Conservation (phyloP, 331 rosid species). For the Phaseolus coccineus region DNA sequence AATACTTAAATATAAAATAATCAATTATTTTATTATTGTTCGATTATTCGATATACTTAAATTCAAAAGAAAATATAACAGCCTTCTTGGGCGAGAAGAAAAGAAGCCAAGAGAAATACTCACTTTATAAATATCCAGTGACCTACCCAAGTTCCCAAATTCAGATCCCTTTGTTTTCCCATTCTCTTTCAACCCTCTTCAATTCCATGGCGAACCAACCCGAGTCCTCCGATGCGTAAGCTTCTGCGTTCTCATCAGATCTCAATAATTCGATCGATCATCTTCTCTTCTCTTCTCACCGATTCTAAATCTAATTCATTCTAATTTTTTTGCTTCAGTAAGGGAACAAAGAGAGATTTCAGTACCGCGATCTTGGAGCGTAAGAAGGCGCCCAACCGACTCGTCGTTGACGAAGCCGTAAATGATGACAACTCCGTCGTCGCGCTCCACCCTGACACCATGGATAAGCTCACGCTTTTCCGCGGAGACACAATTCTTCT, state of each 20-base stretch:
- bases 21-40: too few relatives aligned
- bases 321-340: slow-evolving; percentile 50
- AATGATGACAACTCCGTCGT: slow-evolving; percentile 98
- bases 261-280: background rate
- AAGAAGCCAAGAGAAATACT: slow-evolving; percentile 36
- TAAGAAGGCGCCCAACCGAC: slow-evolving; percentile 91
- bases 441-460: slow-evolving; percentile 90
- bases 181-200: slow-evolving; percentile 1
- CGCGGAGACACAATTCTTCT: slow-evolving; percentile 94
- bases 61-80: too few relatives aligned
- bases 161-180: slow-evolving; percentile 43
- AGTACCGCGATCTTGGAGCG: slow-evolving; percentile 96
- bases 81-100: slow-evolving; percentile 50
- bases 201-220: slow-evolving; percentile 70
- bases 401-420: slow-evolving; percentile 87
- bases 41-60: too few relatives aligned
- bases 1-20: too few relatives aligned
- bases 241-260: background rate
- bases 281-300: background rate
- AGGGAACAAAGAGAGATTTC: slow-evolving; percentile 88
- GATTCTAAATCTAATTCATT: slow-evolving; percentile 3
- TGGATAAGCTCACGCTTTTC: slow-evolving; percentile 96
- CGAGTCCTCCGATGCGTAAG: slow-evolving; percentile 89
- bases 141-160: background rate
- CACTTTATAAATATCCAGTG: slow-evolving; percentile 54